A percentile compares a stretch with the other conserved stretches of the same genome.
phyloP scores from a whole-genome alignment of 83 land plant species.

The Larix sibirica region DNA sequence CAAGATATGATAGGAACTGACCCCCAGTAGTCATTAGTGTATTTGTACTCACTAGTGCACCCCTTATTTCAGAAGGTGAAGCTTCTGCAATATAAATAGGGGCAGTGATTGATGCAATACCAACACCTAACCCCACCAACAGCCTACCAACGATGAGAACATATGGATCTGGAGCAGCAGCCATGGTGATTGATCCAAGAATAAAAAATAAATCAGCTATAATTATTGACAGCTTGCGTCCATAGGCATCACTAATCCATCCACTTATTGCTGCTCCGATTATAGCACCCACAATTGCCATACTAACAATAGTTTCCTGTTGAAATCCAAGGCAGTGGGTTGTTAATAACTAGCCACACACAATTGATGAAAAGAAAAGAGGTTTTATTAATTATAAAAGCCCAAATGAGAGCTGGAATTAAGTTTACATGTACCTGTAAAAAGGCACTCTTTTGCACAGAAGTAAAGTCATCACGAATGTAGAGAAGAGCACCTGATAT shows the following conservation, averaged over 20 bases:
- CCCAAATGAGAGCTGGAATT: not conserved
- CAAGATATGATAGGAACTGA: constrained; percentile 90
- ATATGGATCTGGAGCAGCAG: constrained; percentile 79
- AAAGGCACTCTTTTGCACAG: constrained; percentile 56
- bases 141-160: constrained; percentile 82
- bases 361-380: not conserved
- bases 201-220: constrained; percentile 78
- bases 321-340: not conserved
- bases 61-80: constrained; percentile 89
- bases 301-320: constrained; percentile 99
- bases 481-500: constrained; percentile 95
- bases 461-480: constrained; percentile 85
- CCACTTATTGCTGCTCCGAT: constrained; percentile 92
- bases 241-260: constrained; percentile 75
- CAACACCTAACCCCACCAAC: constrained; percentile 91
- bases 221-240: constrained; percentile 78
- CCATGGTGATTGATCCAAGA: constrained; percentile 83
- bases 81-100: constrained; percentile 98
- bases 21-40: constrained; percentile 96
- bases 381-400: not conserved
- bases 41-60: constrained; percentile 88
- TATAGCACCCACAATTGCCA: constrained; percentile 94
- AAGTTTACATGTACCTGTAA: constrained; percentile 58
- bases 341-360: not conserved
- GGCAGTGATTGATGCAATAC: constrained; percentile 95